Percentiles rank a stretch among this genome's conserved stretches.
Evolutionary conservation across 1,284 basidiomycete genomes (phyloP).

Genomic region (Cryptococcus sp.): DNA sequence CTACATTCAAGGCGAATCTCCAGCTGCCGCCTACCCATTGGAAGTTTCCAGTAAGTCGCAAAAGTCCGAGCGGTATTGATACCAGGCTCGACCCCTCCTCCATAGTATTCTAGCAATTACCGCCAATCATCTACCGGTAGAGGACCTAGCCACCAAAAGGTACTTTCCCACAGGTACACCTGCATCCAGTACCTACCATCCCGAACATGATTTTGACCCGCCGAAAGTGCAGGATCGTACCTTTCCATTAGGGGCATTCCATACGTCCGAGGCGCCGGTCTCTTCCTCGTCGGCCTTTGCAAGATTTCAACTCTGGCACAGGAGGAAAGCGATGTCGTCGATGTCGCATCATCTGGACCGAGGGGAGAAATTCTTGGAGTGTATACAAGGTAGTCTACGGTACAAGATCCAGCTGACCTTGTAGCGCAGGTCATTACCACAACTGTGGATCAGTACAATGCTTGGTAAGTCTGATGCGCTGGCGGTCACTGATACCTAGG

Average conservation of each 20-base stretch:
- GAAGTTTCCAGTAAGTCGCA: constrained; percentile 35
- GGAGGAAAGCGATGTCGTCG: constrained; percentile 30
- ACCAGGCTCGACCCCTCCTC: constrained; percentile 21
- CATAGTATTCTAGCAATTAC: constrained; percentile 38
- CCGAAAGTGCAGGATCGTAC: neutral
- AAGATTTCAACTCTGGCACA: constrained; percentile 42
- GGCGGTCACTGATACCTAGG: neutral
- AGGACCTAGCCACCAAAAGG: constrained; percentile 19
- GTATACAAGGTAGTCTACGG: constrained; percentile 24
- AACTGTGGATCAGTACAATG: constrained; percentile 35
- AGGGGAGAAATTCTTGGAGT: constrained; percentile 27
- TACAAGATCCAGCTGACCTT: neutral
- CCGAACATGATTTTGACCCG: constrained; percentile 25
- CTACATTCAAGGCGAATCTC: constrained; percentile 23
- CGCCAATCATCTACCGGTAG: constrained; percentile 28
- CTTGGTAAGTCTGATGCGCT: constrained; percentile 17
- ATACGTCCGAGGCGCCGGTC: neutral
- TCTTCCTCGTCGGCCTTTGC: constrained; percentile 14
- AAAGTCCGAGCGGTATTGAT: neutral
- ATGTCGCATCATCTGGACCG: constrained; percentile 19
- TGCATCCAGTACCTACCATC: constrained; percentile 21
- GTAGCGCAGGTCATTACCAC: constrained; percentile 25
- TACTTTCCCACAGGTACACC: constrained; percentile 39
- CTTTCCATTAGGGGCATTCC: neutral
- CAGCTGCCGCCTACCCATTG: constrained; percentile 29